Conservation (phyloP, 352 stramenopile genomes). For the Globisporangium middletonii region DNA sequence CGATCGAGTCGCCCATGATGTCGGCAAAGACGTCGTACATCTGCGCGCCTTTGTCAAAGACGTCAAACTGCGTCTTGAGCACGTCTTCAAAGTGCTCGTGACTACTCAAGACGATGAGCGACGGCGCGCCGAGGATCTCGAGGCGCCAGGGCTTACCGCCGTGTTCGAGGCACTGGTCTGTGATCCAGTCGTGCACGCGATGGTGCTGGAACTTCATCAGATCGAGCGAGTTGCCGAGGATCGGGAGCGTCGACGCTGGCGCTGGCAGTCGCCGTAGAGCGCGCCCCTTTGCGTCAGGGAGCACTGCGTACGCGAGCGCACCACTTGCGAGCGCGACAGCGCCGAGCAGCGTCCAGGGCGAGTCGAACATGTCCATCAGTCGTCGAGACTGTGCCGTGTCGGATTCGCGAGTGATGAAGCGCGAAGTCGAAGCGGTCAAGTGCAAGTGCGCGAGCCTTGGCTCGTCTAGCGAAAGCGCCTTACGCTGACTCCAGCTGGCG, state of each 20-base stretch:
- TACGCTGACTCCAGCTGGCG: too few species aligned
- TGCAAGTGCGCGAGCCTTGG: too few species aligned
- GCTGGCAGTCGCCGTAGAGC: conserved; percentile 7
- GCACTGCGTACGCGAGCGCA: conserved; percentile 3
- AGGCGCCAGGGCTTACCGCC: conserved; percentile 17
- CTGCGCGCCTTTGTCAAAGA: conserved; percentile 26
- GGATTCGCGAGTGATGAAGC: too few species aligned
- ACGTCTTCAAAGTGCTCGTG: conserved; percentile 26
- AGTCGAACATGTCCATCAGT: too few species aligned
- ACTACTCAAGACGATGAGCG: conserved; percentile 17
- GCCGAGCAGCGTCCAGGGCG: too few species aligned
- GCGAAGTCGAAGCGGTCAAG: too few species aligned
- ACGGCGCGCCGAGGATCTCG: conserved; percentile 11
- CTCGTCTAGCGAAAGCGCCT: too few species aligned
- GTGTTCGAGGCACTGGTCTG: conserved; percentile 6
- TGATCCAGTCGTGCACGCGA: conserved; percentile 12
- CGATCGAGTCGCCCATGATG: conserved; percentile 19
- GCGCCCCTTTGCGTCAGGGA: conserved; percentile 8
- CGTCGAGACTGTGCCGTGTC: too few species aligned
- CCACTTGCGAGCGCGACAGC: not conserved
- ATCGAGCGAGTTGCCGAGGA: conserved; percentile 20
- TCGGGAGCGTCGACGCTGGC: conserved; percentile 12
- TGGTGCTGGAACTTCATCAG: conserved; percentile 9
- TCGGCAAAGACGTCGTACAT: conserved; percentile 16
- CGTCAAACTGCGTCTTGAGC: conserved; percentile 30